A percentile compares a stretch with the other conserved stretches of the same genome.
Evolutionary conservation across 345 rosid species (phyloP).

Genomic region (Lepidium africanum): DNA sequence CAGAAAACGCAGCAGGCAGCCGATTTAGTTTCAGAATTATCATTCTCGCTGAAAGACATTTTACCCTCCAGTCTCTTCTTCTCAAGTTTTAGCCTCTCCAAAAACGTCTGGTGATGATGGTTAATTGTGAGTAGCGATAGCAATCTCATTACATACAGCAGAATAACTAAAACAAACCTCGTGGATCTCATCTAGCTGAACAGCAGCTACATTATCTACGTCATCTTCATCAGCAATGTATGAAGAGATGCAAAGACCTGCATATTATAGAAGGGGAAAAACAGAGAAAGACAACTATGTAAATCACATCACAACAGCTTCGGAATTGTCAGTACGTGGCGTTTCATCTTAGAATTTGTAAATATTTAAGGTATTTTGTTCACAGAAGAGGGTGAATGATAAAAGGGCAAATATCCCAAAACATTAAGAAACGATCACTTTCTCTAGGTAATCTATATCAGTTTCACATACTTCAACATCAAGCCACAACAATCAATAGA

Average conservation of each 20-base stretch:
- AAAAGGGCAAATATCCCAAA: background rate
- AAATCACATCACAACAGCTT: background rate
- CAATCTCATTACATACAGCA: background rate
- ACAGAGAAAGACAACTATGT: background rate
- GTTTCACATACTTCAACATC: background rate
- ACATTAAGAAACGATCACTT: background rate
- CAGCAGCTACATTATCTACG: slow-evolving; percentile 33
- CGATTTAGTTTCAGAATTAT: slow-evolving; percentile 20
- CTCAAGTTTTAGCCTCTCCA: slow-evolving; percentile 54
- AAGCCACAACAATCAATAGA: background rate
- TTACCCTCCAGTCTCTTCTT: slow-evolving; percentile 37
- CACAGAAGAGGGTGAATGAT: background rate
- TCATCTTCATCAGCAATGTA: slow-evolving; percentile 40
- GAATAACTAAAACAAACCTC: slow-evolving; percentile 42
- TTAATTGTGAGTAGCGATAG: background rate
- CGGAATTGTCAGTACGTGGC: background rate
- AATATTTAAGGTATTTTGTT: background rate
- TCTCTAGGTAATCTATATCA: background rate
- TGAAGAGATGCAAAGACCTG: slow-evolving; percentile 78
- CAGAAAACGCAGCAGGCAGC: slow-evolving; percentile 45
- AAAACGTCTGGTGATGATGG: slow-evolving; percentile 50
- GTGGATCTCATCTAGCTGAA: slow-evolving; percentile 53
- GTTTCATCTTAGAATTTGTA: background rate
- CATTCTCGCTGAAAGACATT: slow-evolving; percentile 22
- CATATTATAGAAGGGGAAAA: background rate